Percentiles rank a stretch among this genome's conserved stretches.
Conservation (phyloP, 2,329 filamentous ascomycete genomes). For the Hypomyces rosellus region DNA sequence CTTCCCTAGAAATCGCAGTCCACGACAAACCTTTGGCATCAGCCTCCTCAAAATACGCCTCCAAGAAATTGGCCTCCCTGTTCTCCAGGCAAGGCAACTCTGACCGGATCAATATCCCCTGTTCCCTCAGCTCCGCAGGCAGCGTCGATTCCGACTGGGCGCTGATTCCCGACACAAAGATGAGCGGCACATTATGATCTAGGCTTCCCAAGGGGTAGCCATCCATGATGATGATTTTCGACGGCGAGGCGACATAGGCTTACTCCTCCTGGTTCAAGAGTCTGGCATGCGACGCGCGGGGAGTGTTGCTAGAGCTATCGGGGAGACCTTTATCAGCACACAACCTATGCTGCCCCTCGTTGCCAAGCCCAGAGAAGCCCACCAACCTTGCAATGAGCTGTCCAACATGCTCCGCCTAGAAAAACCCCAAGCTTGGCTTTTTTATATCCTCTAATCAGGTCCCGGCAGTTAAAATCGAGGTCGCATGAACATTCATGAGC, state of each 20-base stretch:
- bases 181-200: slow-evolving; percentile 77
- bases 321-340: background rate
- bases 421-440: background rate
- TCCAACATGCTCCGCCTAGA: background rate
- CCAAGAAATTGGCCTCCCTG: slow-evolving; percentile 57
- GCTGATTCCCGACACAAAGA: slow-evolving; percentile 73
- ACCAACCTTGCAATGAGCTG: background rate
- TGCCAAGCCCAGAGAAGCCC: background rate
- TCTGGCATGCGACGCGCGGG: slow-evolving; percentile 8
- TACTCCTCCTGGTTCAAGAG: background rate
- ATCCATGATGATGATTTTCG: slow-evolving; percentile 53
- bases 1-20: slow-evolving; percentile 51
- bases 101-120: slow-evolving; percentile 59
- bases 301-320: too few species aligned
- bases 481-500: background rate
- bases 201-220: slow-evolving; percentile 74
- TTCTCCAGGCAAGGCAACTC: slow-evolving; percentile 62
- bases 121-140: slow-evolving; percentile 49
- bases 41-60: slow-evolving; percentile 57
- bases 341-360: background rate
- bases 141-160: slow-evolving; percentile 35
- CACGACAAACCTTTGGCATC: slow-evolving; percentile 62
- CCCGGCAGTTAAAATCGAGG: background rate
- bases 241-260: slow-evolving; percentile 11
- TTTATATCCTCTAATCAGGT: too few species aligned